phyloP scores from a whole-genome alignment of 116 monocot genomes.

The Trichopus zeylanicus region DNA sequence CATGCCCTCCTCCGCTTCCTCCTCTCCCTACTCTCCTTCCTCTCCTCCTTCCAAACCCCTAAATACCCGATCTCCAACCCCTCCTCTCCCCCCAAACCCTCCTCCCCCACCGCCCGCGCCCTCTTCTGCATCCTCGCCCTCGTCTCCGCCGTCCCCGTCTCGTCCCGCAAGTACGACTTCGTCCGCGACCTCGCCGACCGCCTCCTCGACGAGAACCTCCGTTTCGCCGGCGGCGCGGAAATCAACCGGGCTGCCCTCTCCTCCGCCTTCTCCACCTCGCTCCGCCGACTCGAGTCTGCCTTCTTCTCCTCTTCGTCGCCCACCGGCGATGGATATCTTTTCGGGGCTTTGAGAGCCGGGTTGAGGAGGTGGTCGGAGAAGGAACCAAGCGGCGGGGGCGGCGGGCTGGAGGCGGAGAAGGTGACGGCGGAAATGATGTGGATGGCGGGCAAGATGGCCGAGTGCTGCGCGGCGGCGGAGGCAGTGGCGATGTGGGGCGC shows the following conservation, averaged over 20 bases:
- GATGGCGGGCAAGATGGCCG: constrained; percentile 66
- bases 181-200: constrained; percentile 45
- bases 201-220: constrained; percentile 44
- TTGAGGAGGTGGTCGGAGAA: constrained; percentile 3
- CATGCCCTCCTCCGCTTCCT: constrained; percentile 12
- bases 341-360: constrained; percentile 10
- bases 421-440: constrained; percentile 62
- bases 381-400: constrained; percentile 2
- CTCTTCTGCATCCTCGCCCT: constrained; percentile 40
- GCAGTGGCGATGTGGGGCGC: constrained; percentile 45
- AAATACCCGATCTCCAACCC: constrained; percentile 1
- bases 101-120: constrained; percentile 19
- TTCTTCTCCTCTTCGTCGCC: not conserved
- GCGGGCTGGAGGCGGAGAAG: constrained; percentile 40
- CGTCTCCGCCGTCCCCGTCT: constrained; percentile 31
- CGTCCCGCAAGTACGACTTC: constrained; percentile 55
- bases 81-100: not conserved
- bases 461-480: constrained; percentile 41
- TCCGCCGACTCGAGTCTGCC: constrained; percentile 30
- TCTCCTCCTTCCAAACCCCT: constrained; percentile 4
- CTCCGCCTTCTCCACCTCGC: constrained; percentile 23
- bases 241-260: constrained; percentile 29
- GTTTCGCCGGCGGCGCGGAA: not conserved
- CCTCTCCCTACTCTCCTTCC: constrained; percentile 5
- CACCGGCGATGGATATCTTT: not conserved